Evolutionary conservation across 164 flowering plant species (phyloP).

Genomic region (Stephania japonica): DNA sequence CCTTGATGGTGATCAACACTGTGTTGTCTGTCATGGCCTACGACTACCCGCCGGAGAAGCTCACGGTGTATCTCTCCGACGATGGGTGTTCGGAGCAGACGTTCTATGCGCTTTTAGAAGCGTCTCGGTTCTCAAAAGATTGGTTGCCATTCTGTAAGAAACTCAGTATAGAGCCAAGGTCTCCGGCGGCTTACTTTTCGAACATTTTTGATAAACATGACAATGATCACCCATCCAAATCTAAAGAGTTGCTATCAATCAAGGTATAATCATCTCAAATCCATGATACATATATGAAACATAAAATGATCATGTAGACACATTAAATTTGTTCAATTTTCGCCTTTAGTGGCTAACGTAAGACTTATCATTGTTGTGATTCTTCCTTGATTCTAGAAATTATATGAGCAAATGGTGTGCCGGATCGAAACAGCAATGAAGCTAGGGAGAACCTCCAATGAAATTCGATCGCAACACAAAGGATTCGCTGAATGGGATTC

Average conservation of each 20-base stretch:
- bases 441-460: slow-evolving; percentile 21
- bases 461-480: slow-evolving; percentile 22
- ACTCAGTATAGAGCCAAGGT: slow-evolving; percentile 28
- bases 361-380: too few species aligned
- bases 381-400: slow-evolving; percentile 13
- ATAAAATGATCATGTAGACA: too few species aligned
- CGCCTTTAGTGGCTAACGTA: too few species aligned
- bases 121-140: slow-evolving; percentile 30
- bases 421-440: slow-evolving; percentile 21
- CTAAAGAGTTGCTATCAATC: slow-evolving; percentile 14
- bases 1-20: slow-evolving; percentile 35
- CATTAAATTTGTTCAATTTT: too few species aligned
- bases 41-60: slow-evolving; percentile 39
- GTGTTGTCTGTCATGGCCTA: slow-evolving; percentile 45
- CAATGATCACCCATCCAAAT: not conserved
- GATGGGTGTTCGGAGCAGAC: slow-evolving; percentile 43
- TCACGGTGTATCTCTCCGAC: slow-evolving; percentile 38
- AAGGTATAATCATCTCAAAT: slow-evolving; percentile 9
- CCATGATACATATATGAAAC: too few species aligned
- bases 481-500: slow-evolving; percentile 35
- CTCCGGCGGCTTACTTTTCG: slow-evolving; percentile 36
- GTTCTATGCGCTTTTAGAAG: slow-evolving; percentile 41
- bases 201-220: not conserved
- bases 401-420: slow-evolving; percentile 28
- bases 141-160: slow-evolving; percentile 50